These are phyloP conservation scores for Rhodamnia argentea DNA, from an alignment of 345 rosid species.

Conservation along the genomic window DNA sequence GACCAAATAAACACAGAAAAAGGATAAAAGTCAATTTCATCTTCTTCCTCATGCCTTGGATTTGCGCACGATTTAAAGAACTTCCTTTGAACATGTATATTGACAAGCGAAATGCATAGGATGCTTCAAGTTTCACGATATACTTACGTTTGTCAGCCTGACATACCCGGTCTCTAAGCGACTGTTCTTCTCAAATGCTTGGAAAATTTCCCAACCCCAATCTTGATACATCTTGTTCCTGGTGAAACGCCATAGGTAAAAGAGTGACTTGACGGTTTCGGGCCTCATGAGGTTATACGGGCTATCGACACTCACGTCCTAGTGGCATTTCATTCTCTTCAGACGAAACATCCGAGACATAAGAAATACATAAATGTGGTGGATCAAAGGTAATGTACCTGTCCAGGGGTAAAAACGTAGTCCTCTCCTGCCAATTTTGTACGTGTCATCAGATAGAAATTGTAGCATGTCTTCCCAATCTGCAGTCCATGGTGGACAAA, in stretches of 20 bases:
- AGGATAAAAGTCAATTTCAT: background rate
- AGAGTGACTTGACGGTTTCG: conserved; percentile 87
- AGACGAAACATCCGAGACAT: background rate
- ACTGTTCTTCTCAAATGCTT: conserved; percentile 86
- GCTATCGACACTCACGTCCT: conserved; percentile 85
- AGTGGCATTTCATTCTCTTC: background rate
- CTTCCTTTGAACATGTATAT: background rate
- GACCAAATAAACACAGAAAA: background rate
- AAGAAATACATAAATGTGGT: background rate
- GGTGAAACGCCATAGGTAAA: conserved; percentile 90
- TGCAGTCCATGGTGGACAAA: conserved; percentile 10
- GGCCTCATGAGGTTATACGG: conserved; percentile 88
- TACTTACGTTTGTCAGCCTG: conserved; percentile 78
- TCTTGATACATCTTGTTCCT: conserved; percentile 81
- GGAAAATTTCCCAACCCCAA: conserved; percentile 96
- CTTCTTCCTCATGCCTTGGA: background rate
- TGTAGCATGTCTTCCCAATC: conserved; percentile 98
- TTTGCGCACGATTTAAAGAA: background rate
- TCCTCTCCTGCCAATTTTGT: conserved; percentile 96
- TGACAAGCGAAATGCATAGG: background rate
- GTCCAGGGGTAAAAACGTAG: conserved; percentile 59
- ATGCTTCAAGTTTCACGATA: background rate
- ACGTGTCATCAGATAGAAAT: conserved; percentile 81
- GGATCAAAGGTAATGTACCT: conserved; percentile 19
- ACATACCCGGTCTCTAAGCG: conserved; percentile 80